phyloP scores from a whole-genome alignment of 257 asterid species.

The Solanum ossicruentum region DNA sequence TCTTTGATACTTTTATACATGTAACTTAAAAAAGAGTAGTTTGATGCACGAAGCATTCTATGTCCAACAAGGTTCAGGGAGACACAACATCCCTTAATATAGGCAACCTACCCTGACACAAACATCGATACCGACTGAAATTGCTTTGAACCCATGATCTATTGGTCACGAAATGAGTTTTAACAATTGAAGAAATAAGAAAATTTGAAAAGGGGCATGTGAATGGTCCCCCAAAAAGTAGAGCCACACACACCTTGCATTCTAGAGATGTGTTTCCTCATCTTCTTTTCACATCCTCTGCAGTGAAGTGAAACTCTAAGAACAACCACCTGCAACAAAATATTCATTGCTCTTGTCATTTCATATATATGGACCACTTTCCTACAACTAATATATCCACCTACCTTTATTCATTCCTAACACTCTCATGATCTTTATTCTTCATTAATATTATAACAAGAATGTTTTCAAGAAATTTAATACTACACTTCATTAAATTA shows the following conservation, averaged over 20 bases:
- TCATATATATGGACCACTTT: not conserved
- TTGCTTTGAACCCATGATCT: not conserved
- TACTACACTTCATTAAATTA: not conserved
- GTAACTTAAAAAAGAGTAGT: not conserved
- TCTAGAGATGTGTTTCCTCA: conserved; percentile 10
- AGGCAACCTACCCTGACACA: not conserved
- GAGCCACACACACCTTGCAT: conserved; percentile 7
- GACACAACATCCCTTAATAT: not conserved
- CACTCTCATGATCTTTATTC: not conserved
- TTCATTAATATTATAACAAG: not conserved
- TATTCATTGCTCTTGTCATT: conserved; percentile 1
- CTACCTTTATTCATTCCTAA: not conserved
- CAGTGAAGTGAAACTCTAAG: conserved; percentile 9
- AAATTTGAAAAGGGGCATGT: not conserved
- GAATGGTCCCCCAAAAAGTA: not conserved
- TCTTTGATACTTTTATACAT: not conserved
- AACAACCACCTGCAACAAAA: conserved; percentile 6
- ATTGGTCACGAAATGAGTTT: not conserved
- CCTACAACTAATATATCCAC: not conserved
- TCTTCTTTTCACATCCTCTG: conserved; percentile 10
- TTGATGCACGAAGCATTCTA: not conserved
- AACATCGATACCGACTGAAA: not conserved
- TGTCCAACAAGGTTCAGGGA: not conserved
- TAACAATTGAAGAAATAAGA: not conserved
- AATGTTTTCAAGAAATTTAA: too few relatives aligned